Conservation (phyloP, 306 rosid species). For the Comarum palustre region DNA sequence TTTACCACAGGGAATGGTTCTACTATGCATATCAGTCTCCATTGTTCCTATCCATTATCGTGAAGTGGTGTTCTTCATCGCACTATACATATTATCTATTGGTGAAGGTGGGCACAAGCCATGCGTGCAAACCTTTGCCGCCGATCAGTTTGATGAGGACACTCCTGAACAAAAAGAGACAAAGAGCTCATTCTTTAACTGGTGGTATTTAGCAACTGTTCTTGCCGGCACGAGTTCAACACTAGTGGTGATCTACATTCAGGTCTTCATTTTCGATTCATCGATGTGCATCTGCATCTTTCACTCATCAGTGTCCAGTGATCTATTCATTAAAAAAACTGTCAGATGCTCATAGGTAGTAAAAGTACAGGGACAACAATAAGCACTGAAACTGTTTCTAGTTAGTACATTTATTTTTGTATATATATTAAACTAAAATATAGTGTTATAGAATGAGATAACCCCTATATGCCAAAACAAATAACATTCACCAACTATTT, state of each 20-base stretch:
- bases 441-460: too few species aligned
- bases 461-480: too few species aligned
- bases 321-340: too few species aligned
- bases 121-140: conserved; percentile 76
- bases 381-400: too few species aligned
- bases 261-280: conserved; percentile 18
- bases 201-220: conserved; percentile 69
- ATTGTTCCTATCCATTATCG: conserved; percentile 16
- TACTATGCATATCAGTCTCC: conserved; percentile 53
- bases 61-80: conserved; percentile 35
- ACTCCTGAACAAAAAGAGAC: conserved; percentile 40
- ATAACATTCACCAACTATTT: too few species aligned
- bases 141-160: conserved; percentile 68
- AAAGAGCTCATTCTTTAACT: conserved; percentile 69
- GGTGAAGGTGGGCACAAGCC: conserved; percentile 81
- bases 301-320: too few species aligned
- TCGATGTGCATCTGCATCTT: too few species aligned
- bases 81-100: conserved; percentile 50
- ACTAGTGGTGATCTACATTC: conserved; percentile 45
- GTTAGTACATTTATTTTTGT: too few species aligned
- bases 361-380: too few species aligned
- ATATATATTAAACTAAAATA: too few species aligned
- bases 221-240: conserved; percentile 44
- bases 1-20: conserved; percentile 41
- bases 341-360: too few species aligned